A percentile compares a stretch with the other conserved stretches of the same genome.
Conservation (phyloP, 2,329 filamentous ascomycete genomes). For the Trichoderma afroharzianum region DNA sequence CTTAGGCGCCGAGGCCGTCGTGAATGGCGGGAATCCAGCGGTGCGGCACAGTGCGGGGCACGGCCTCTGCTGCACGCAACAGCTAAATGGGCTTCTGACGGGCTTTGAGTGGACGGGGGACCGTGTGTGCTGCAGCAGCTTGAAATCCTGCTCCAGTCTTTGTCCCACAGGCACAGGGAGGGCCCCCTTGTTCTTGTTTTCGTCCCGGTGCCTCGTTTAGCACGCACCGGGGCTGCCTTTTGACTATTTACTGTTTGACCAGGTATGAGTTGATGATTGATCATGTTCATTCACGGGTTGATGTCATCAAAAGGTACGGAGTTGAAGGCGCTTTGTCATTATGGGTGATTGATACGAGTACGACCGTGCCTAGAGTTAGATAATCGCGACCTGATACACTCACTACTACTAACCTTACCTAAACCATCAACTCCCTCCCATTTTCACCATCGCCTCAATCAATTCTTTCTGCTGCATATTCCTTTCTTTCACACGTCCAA, state of each 20-base stretch:
- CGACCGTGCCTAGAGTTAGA: not conserved
- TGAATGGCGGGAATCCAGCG: not conserved
- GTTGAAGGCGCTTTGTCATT: not conserved
- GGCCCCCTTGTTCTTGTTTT: not conserved
- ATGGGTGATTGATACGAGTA: not conserved
- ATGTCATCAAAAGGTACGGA: not conserved
- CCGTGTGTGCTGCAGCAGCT: not conserved
- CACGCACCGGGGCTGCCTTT: not conserved
- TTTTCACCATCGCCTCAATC: not conserved
- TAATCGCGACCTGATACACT: not conserved
- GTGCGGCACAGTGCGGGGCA: not conserved
- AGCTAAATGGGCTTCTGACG: not conserved
- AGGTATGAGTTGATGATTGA: not conserved
- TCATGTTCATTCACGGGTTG: not conserved
- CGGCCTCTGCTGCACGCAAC: not conserved
- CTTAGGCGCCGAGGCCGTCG: not conserved
- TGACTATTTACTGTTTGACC: not conserved
- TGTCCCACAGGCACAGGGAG: not conserved
- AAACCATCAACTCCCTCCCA: not conserved
- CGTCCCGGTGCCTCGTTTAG: not conserved
- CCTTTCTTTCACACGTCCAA: not conserved
- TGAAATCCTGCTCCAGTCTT: not conserved
- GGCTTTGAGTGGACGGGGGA: not conserved
- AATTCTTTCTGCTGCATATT: not conserved
- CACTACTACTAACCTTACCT: no score